These are phyloP conservation scores for Suillus weaverae DNA, from an alignment of 768 basidiomycete genomes.

Conservation along the genomic window DNA sequence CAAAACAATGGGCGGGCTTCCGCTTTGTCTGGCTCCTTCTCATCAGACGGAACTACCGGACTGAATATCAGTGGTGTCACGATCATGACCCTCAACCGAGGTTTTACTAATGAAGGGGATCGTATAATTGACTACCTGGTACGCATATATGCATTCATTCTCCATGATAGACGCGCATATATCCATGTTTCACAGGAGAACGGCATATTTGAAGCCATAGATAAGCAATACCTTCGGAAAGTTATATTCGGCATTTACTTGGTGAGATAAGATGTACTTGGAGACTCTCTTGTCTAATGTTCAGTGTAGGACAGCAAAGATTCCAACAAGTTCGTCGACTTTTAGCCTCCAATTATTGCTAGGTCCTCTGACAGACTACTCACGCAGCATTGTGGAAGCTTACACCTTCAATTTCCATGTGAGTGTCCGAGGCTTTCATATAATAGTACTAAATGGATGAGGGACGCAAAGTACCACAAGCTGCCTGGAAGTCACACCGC, in stretches of 20 bases:
- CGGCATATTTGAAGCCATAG: slow-evolving; percentile 84
- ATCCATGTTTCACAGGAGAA: slow-evolving; percentile 54
- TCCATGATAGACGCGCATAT: slow-evolving; percentile 12
- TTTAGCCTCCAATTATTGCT: not conserved
- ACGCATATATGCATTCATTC: slow-evolving; percentile 26
- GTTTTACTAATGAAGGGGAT: slow-evolving; percentile 82
- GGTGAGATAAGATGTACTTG: slow-evolving; percentile 41
- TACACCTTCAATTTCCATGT: slow-evolving; percentile 88
- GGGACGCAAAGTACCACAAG: slow-evolving; percentile 57
- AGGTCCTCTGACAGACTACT: slow-evolving; percentile 15
- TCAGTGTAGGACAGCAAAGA: slow-evolving; percentile 70
- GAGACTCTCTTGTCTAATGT: slow-evolving; percentile 1
- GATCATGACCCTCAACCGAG: slow-evolving; percentile 72
- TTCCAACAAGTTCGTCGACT: slow-evolving; percentile 69
- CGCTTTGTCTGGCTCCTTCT: slow-evolving; percentile 37
- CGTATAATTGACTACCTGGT: slow-evolving; percentile 81
- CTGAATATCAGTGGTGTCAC: slow-evolving; percentile 63
- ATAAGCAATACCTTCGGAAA: slow-evolving; percentile 80
- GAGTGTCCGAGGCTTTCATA: slow-evolving; percentile 11
- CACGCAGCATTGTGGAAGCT: slow-evolving; percentile 74
- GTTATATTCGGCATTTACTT: slow-evolving; percentile 86
- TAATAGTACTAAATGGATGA: slow-evolving; percentile 5
- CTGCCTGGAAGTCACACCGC: slow-evolving; percentile 57
- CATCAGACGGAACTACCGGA: slow-evolving; percentile 34
- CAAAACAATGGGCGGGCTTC: slow-evolving; percentile 32